Base-by-base conservation (phyloP, 2,329 filamentous ascomycete genomes). In the Arthrinium phaeospermum region DNA sequence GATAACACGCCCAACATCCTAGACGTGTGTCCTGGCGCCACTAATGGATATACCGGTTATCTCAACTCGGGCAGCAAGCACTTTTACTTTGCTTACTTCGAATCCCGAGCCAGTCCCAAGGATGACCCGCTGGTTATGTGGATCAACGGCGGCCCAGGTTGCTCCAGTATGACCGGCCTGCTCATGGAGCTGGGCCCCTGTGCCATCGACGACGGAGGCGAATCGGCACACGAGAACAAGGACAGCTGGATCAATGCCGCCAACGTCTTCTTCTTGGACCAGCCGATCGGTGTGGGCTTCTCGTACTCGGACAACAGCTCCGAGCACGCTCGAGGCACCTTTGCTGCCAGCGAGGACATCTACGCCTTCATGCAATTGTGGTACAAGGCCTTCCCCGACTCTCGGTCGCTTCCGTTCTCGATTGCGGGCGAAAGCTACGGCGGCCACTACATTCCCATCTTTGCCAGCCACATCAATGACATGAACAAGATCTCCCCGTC, bases 241-340 rank as follows among this genome's bases (percentile, higher is more conserved):
- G 89, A 85, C 82, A 85, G 86, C 30, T 89, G 87, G 87, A 86
- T 89, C 76, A 82, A 85, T 69, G 85, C 81, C 64, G 86, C 85
- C 30, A 89, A 89, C 74, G 79, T 90, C 72, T 75, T 86, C 27
- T 86, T 84, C 72, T 79, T 86, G 71, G 83, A 85, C 77, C 83
- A 85, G 78, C 89, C 89, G 24, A 88, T 89, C 69, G 89, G 91
- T 78, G 86, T 91, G 22, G 86, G 87, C n/a, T 86, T 90, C 73
- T 90, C 88, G 1, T 87, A 86, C 75, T 68, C 74, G 2, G 73
- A 75, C 6, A 71, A 73, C 5, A 75, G 73, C 53, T 71, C 72
- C 16, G 71, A 75, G 0, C 24, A 82, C 1, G 81, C 84, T 2
- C 76, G 74, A 2, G 80, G 80, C 6, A 86, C 86, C 16, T 81